Base-by-base conservation (phyloP, 2,329 filamentous ascomycete genomes). In the Claviceps capensis region DNA sequence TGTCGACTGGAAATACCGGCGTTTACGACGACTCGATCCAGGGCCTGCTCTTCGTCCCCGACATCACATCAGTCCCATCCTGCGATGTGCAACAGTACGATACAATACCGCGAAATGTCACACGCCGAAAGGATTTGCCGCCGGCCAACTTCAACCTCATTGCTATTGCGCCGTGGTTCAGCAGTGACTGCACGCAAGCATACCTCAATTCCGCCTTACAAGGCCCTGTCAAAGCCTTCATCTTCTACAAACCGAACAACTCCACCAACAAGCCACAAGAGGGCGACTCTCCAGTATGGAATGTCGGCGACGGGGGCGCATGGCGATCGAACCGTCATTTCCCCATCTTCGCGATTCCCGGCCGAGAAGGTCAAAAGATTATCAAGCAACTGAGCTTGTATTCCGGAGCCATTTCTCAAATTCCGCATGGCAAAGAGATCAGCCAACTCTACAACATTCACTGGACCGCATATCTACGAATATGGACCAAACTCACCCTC, bases 131-230 rank as follows among this genome's bases (percentile, higher is more conserved):
- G n/a, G 76, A 93, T 60, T 77, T 96, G 1, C 81, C 82, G 0
- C 72, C 75, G 0, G 76, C 76, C 48, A 81, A 85, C 58, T 88
- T 87, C 65, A 81, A 84, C 52, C 73, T 89, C 49, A 79, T 96
- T 59, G 90, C 86, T 30, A 70, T 96, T 50, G 90, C 88, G 23
- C 91, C 91, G 30, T 97, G 91, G 90, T 81, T 88, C 59, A 85
- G 77, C 55, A 70, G 76, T 7, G 71, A 79, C 26, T 98, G 91
- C 63, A 85, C 87, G 13, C 68, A 75, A 52, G 77, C 83, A 45
- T 95, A 88, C 63, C 75, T 97, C 47, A 68, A 74, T 17, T 74
- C 78, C 19, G 76, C 78, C n/a, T 70, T 73, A 36, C 60, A 67
- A 52, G 79, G 83, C 57, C 75, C 79, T 23, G 73, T 84, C 9